Evolutionary conservation across 1,139 yeast species (phyloP).

Genomic region (Pichia sp.): DNA sequence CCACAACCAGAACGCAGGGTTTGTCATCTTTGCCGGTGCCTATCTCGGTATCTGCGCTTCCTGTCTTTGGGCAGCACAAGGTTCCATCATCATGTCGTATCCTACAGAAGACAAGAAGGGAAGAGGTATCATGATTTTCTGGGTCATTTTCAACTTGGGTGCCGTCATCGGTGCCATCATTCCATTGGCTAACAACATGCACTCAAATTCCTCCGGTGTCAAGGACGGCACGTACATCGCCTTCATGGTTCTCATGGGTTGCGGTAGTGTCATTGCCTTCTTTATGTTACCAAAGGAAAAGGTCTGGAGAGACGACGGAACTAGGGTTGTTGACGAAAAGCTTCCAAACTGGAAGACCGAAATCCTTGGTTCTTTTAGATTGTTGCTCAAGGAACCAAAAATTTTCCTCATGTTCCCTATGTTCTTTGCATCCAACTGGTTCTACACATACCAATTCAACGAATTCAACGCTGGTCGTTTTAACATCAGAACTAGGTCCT

Average conservation of each 20-base stretch:
- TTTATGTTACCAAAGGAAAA: constrained; percentile 47
- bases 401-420: constrained; percentile 46
- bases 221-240: constrained; percentile 56
- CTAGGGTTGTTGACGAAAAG: constrained; percentile 43
- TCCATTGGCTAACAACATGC: constrained; percentile 50
- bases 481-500: constrained; percentile 56
- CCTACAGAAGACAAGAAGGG: constrained; percentile 57
- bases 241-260: constrained; percentile 51
- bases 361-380: constrained; percentile 38
- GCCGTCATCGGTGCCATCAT: constrained; percentile 56
- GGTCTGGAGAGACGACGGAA: constrained; percentile 52
- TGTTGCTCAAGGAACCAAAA: constrained; percentile 45
- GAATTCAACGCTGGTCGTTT: constrained; percentile 55
- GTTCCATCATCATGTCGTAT: constrained; percentile 54
- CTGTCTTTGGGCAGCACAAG: constrained; percentile 60
- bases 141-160: constrained; percentile 64
- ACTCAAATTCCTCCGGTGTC: constrained; percentile 36
- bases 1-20: constrained; percentile 48
- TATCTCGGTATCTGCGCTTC: constrained; percentile 57
- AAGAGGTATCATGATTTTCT: constrained; percentile 48
- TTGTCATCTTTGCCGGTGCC: constrained; percentile 58
- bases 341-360: constrained; percentile 50
- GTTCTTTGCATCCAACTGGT: constrained; percentile 64
- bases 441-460: constrained; percentile 61
- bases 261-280: constrained; percentile 45